Base-by-base conservation (phyloP, 2,329 filamentous ascomycete genomes). In the Chaetomiaceae sp. region DNA sequence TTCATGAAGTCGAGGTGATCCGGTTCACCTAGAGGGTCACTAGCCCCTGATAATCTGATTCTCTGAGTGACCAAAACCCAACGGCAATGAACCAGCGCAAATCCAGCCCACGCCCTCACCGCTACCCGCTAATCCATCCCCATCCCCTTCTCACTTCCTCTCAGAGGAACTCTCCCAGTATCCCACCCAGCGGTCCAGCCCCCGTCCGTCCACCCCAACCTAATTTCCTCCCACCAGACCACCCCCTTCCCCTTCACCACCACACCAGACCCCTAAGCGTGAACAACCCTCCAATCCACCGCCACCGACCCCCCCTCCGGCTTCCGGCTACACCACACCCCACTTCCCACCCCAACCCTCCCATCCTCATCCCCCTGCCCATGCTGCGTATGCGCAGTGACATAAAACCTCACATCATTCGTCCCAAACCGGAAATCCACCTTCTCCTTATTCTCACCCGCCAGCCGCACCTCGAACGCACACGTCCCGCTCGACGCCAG, bases 351-450 rank as follows among this genome's bases (percentile, higher is more conserved):
- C n/a, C 23, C 34, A 1, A 39, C 37, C 34, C 42, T 22, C 11
- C 50, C 46, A 8, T 38, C 44, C 22, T 15, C 2, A 6, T 11
- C 20, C 15, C 20, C 15, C 22, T 1, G 2, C 11, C 14, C 25
- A 5, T 8, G 6, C n/a, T 1, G 2, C n/a, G 48, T 40, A 47
- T 50, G 7, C 4, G 7, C 6, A 3, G n/a, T n/a, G 15, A 53
- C 9, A 14, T 53, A 57, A 25, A 51, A 57, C 20, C 43, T 1
- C 14, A 59, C 1, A 36, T 59, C 55, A 15, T 57, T 53, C 9
- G 57, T 59, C 8, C 57, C 54, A 22, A 57, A 55, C 19, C 22
- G 23, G 14, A 48, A 57, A 3, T 46, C 49, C 19, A 17, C 17
- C 22, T 42, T 19, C 3, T 19, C 34, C 37, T 5, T 27, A 15